These are phyloP conservation scores for Coemansia sp. DNA, from an alignment of 192 early-diverging fungal genomes.

Conservation along the genomic window DNA sequence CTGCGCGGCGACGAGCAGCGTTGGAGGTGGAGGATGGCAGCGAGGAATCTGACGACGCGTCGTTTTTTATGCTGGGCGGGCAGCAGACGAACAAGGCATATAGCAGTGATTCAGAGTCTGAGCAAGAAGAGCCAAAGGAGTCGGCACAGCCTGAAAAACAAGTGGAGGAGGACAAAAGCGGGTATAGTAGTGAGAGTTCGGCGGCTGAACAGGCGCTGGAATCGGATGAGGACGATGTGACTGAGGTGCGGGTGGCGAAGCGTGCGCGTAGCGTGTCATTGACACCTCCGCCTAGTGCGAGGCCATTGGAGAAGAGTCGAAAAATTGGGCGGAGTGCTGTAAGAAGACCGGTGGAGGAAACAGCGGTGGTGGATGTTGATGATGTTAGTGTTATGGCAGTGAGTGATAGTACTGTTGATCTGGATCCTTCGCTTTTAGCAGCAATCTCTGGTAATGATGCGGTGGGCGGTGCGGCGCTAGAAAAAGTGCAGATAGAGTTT, in stretches of 20 bases:
- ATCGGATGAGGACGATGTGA: background rate
- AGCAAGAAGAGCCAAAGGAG: background rate
- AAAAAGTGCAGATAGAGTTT: conserved; percentile 42
- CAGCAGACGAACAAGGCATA: background rate
- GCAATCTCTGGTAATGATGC: conserved; percentile 4
- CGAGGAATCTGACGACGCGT: conserved; percentile 21
- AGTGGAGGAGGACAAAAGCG: background rate
- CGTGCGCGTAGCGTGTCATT: conserved; percentile 51
- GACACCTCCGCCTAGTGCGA: conserved; percentile 50
- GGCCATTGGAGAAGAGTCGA: conserved; percentile 3
- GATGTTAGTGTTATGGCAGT: background rate
- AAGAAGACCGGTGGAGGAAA: background rate
- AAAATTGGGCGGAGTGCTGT: conserved; percentile 1
- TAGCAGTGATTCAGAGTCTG: background rate
- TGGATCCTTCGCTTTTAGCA: conserved; percentile 56
- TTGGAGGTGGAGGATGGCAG: background rate
- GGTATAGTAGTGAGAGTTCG: conserved; percentile 15
- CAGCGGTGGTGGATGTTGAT: background rate
- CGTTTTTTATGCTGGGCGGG: conserved; percentile 4
- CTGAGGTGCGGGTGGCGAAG: conserved; percentile 12
- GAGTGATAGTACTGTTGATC: conserved; percentile 6
- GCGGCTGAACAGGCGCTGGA: conserved; percentile 1
- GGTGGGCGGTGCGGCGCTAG: background rate
- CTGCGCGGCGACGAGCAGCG: conserved; percentile 3
- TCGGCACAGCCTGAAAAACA: background rate